Conservation (phyloP, 2,329 filamentous ascomycete genomes). For the Calonectria hawksworthii region DNA sequence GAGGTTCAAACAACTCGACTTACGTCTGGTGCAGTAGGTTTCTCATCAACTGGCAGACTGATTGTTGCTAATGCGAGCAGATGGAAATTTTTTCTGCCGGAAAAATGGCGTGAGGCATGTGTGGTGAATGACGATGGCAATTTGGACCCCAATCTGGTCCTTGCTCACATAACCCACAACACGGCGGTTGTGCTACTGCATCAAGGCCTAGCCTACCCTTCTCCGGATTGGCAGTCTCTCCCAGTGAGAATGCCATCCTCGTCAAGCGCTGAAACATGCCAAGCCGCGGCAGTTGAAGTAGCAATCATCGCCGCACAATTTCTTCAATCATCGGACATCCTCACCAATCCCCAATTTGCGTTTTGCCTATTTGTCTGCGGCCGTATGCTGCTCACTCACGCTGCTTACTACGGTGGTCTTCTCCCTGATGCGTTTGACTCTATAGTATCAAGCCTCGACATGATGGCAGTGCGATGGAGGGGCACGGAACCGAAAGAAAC, state of each 20-base stretch:
- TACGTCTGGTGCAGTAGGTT: slow-evolving; percentile 56
- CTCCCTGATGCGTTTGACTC: slow-evolving; percentile 27
- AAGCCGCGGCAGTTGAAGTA: slow-evolving; percentile 33
- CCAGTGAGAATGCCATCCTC: slow-evolving; percentile 31
- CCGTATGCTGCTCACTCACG: slow-evolving; percentile 31
- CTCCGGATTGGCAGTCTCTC: slow-evolving; percentile 33
- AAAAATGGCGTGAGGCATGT: slow-evolving; percentile 57
- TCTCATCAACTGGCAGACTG: neutral
- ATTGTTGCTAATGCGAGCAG: slow-evolving; percentile 34
- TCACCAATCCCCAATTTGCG: slow-evolving; percentile 32
- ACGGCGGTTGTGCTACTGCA: slow-evolving; percentile 42
- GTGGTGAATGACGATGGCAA: slow-evolving; percentile 53
- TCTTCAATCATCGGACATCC: slow-evolving; percentile 20
- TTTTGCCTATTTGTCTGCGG: slow-evolving; percentile 39
- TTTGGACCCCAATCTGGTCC: slow-evolving; percentile 58
- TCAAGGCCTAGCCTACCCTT: slow-evolving; percentile 40
- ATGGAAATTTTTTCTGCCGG: slow-evolving; percentile 61
- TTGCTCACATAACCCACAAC: slow-evolving; percentile 45
- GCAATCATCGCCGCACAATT: slow-evolving; percentile 31
- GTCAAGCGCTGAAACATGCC: slow-evolving; percentile 36
- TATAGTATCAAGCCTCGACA: slow-evolving; percentile 25
- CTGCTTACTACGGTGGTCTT: slow-evolving; percentile 18
- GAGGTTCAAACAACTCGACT: slow-evolving; percentile 60
- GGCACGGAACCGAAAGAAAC: slow-evolving; percentile 2
- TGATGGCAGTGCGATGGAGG: slow-evolving; percentile 30